Evolutionary conservation across 768 basidiomycete species (phyloP).

Genomic region (Boletales sp.): DNA sequence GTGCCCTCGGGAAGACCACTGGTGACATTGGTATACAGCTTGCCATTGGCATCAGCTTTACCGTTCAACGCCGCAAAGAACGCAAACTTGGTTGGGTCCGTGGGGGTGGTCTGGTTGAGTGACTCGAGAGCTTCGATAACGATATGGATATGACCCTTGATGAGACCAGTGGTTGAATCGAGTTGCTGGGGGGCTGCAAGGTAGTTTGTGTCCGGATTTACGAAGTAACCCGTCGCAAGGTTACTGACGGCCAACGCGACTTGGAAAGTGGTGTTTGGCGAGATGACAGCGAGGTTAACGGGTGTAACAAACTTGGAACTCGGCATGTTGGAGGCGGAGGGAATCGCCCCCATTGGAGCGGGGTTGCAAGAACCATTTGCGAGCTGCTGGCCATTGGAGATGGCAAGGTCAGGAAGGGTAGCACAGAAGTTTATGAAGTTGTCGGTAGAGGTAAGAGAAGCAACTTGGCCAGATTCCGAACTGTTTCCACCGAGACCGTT

Average conservation of each 20-base stretch:
- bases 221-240: conserved; percentile 54
- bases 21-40: conserved; percentile 44
- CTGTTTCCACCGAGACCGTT: conserved; percentile 39
- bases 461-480: conserved; percentile 42
- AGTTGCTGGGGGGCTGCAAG: conserved; percentile 54
- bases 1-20: conserved; percentile 52
- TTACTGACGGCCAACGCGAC: conserved; percentile 45
- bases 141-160: conserved; percentile 62
- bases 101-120: conserved; percentile 46
- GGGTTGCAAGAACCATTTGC: conserved; percentile 56
- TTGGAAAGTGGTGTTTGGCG: conserved; percentile 48
- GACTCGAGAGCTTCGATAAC: conserved; percentile 52
- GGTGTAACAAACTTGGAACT: conserved; percentile 51
- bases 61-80: conserved; percentile 58
- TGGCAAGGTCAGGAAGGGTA: conserved; percentile 42
- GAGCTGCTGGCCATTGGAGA: conserved; percentile 61
- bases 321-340: conserved; percentile 48
- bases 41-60: conserved; percentile 39
- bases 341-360: conserved; percentile 58
- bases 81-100: conserved; percentile 48
- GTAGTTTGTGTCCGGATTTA: conserved; percentile 51
- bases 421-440: conserved; percentile 74
- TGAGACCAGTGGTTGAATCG: conserved; percentile 40
- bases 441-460: conserved; percentile 60
- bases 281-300: conserved; percentile 39